Conservation (phyloP, 352 stramenopile genomes). For the Thalassiosira delicatula region DNA sequence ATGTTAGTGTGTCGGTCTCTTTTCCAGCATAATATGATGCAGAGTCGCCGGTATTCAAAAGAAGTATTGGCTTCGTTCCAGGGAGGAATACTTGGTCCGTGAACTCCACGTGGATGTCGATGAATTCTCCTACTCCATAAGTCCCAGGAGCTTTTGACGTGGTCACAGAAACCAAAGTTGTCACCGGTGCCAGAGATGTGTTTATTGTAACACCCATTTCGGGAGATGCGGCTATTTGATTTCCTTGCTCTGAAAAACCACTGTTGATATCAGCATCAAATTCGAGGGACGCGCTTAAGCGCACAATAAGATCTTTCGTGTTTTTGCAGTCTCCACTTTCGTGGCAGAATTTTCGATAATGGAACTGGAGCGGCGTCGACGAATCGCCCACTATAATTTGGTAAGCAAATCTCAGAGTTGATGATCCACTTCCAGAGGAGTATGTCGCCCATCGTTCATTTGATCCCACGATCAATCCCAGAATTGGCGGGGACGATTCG, state of each 20-base stretch:
- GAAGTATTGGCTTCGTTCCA: conserved; percentile 34
- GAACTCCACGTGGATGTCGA: conserved; percentile 57
- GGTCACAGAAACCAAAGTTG: conserved; percentile 41
- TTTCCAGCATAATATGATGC: conserved; percentile 50
- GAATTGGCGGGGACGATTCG: conserved; percentile 28
- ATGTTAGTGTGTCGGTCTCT: conserved; percentile 45
- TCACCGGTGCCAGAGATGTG: conserved; percentile 37
- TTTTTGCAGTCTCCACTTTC: conserved; percentile 36
- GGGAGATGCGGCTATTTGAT: conserved; percentile 36
- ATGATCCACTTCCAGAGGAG: conserved; percentile 54
- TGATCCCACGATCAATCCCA: conserved; percentile 44
- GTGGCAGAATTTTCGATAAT: conserved; percentile 47
- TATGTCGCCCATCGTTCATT: conserved; percentile 62
- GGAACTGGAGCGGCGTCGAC: conserved; percentile 38
- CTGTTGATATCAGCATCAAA: conserved; percentile 50
- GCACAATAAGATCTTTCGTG: conserved; percentile 44
- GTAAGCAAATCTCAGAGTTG: conserved; percentile 53
- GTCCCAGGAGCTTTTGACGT: conserved; percentile 37
- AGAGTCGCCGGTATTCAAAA: conserved; percentile 42
- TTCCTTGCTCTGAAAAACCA: conserved; percentile 55
- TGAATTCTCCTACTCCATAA: conserved; percentile 53
- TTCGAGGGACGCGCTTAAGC: conserved; percentile 42
- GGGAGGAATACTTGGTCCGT: conserved; percentile 52
- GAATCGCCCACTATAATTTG: conserved; percentile 48
- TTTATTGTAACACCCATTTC: conserved; percentile 52